A percentile compares a stretch with the other conserved stretches of the same genome.
These are phyloP conservation scores for Pholiota molesta DNA, from an alignment of 768 basidiomycete genomes.

Conservation along the genomic window DNA sequence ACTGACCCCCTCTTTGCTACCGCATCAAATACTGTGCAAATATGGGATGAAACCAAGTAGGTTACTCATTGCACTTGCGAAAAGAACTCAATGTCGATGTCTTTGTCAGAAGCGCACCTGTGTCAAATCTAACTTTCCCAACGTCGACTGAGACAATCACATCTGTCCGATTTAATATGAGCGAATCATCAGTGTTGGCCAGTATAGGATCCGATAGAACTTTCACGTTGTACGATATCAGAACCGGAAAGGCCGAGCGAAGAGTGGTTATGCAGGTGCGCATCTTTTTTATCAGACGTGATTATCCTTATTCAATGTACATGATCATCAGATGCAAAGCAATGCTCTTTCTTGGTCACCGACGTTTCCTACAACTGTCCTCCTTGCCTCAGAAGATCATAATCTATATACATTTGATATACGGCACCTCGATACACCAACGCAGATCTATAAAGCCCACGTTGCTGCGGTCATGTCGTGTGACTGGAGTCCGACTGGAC, in stretches of 20 bases:
- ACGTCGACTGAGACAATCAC: slow-evolving; percentile 89
- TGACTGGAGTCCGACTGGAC: slow-evolving; percentile 96
- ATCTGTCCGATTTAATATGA: slow-evolving; percentile 89
- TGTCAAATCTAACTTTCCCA: slow-evolving; percentile 87
- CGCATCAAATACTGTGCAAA: slow-evolving; percentile 89
- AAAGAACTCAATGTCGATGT: slow-evolving; percentile 5
- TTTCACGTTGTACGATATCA: slow-evolving; percentile 94
- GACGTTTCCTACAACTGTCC: slow-evolving; percentile 86
- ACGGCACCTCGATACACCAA: slow-evolving; percentile 77
- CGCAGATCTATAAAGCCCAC: slow-evolving; percentile 95
- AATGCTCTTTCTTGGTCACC: slow-evolving; percentile 96
- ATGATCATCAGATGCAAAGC: slow-evolving; percentile 68
- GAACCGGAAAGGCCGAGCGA: slow-evolving; percentile 95
- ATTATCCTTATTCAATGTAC: neutral
- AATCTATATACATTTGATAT: slow-evolving; percentile 98
- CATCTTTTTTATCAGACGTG: neutral
- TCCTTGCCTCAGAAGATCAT: slow-evolving; percentile 98
- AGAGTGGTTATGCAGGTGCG: slow-evolving; percentile 87
- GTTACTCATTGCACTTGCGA: slow-evolving; percentile 23
- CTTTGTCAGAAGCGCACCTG: slow-evolving; percentile 67
- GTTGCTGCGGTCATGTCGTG: slow-evolving; percentile 96
- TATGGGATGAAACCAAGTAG: slow-evolving; percentile 99
- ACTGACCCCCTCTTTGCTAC: slow-evolving; percentile 91
- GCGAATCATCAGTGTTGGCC: slow-evolving; percentile 93
- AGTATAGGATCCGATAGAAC: slow-evolving; percentile 94